These are phyloP conservation scores for Colletotrichum sp. DNA, from an alignment of 2,329 filamentous ascomycete species.

Conservation along the genomic window DNA sequence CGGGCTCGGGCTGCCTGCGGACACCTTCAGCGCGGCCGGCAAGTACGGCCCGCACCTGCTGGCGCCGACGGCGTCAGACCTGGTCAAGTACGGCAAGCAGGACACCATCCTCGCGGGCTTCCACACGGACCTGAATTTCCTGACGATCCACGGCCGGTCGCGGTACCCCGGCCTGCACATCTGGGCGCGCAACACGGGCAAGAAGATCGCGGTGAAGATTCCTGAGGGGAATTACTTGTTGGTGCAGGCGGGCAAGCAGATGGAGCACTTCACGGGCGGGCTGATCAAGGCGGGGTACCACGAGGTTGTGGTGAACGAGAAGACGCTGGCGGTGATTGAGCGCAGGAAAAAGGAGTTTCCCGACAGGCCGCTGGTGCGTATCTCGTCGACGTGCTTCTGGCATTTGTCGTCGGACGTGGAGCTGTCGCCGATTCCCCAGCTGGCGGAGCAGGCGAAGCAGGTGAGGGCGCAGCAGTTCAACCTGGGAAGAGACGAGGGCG, in stretches of 20 bases:
- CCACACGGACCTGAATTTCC: slow-evolving; percentile 69
- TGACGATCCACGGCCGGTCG: slow-evolving; percentile 68
- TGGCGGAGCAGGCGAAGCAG: slow-evolving; percentile 48
- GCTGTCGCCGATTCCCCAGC: slow-evolving; percentile 53
- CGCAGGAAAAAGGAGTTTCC: slow-evolving; percentile 45
- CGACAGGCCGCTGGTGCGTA: slow-evolving; percentile 58
- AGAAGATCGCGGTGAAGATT: slow-evolving; percentile 63
- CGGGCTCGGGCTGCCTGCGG: slow-evolving; percentile 57
- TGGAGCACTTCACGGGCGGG: slow-evolving; percentile 66
- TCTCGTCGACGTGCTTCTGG: slow-evolving; percentile 68
- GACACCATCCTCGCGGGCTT: slow-evolving; percentile 68
- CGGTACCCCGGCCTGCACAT: slow-evolving; percentile 67
- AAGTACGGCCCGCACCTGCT: slow-evolving; percentile 67
- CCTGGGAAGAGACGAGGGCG: slow-evolving; percentile 59
- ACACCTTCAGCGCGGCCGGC: slow-evolving; percentile 60
- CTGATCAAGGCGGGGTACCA: slow-evolving; percentile 67
- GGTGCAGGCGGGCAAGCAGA: slow-evolving; percentile 67
- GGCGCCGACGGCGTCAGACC: slow-evolving; percentile 65
- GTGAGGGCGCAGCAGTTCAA: slow-evolving; percentile 53
- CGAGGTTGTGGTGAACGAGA: slow-evolving; percentile 64
- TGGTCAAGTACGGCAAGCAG: slow-evolving; percentile 54
- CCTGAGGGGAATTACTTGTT: slow-evolving; percentile 62
- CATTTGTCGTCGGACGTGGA: slow-evolving; percentile 64
- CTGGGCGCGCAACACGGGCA: slow-evolving; percentile 68
- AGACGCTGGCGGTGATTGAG: slow-evolving; percentile 53